Evolutionary conservation across 148 eudicot species (phyloP), one percentile per base, ranked within the genome.

Genomic region (Camellia sinensis): DNA sequence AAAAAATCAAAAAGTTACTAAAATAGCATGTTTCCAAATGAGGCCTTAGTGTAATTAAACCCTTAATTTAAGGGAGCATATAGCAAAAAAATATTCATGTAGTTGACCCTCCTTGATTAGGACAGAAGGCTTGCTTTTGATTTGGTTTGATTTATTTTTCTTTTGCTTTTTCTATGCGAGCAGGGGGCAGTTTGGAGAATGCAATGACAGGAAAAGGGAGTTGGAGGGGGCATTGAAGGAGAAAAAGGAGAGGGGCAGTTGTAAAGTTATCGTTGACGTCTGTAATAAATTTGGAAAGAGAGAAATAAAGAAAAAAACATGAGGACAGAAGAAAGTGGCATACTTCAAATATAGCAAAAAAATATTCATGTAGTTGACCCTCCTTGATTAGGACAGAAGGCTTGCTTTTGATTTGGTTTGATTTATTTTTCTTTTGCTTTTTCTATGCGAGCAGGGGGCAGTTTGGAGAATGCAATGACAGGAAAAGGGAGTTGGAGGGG

Each of bases 341-440:
- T 89, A 95, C 99, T 83, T 93, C 78, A 96, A 83, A 29, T 29
- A 29, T 29, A 29, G 37, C 37, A 29, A 29, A 29, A 29, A 29
- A 29, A 29, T 29, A 29, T 29, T 29, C 37, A 29, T 29, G 37
- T 1, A 29, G 37, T 1, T 29, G 37, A 29, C 37, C 37, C 37
- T 29, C 1, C 37, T 29, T 29, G 37, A 29, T 29, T 29, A 1
- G 37, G 37, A 29, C 37, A 29, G 1, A 29, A 29, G 37, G 37
- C 37, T 29, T 29, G 37, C 37, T 29, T 29, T 29, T 29, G 37
- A 29, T 29, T 29, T 29, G 37, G 37, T 29, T 29, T 29, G 37
- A 29, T 29, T 29, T 29, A 29, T 29, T 29, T 29, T 29, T 29
- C 37, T 29, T 29, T 29, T 29, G 37, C 37, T 29, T 71, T 48